Percentiles rank a stretch among this genome's conserved stretches.
phyloP scores from a whole-genome alignment of 139 green algal genomes.

The Tetradesmus obliquus region DNA sequence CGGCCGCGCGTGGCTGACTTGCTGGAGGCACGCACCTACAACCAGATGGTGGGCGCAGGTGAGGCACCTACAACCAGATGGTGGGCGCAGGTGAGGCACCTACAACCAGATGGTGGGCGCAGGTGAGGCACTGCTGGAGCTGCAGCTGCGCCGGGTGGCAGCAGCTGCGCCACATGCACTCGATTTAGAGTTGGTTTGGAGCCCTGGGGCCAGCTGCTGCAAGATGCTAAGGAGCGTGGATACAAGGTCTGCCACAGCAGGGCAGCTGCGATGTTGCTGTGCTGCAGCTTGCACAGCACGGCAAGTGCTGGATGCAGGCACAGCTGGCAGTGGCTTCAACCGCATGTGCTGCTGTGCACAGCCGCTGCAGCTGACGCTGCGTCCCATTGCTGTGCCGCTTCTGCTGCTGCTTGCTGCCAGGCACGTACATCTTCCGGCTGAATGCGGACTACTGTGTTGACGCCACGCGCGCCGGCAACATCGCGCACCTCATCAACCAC shows the following conservation, averaged over 20 bases:
- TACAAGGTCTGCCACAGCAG: no score
- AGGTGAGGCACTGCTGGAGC: conserved; percentile 47
- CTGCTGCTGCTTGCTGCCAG: not conserved
- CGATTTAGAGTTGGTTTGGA: no score
- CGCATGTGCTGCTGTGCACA: no score
- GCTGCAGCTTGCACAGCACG: no score
- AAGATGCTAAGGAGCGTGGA: no score
- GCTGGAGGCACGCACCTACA: conserved; percentile 69
- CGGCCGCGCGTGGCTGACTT: conserved; percentile 59
- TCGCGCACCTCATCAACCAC: conserved; percentile 93
- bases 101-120: conserved; percentile 88
- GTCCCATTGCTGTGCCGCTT: no score
- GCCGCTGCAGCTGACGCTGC: no score
- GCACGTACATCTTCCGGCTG: conserved; percentile 91
- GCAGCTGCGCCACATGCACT: not conserved
- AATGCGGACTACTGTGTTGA: conserved; percentile 67
- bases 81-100: conserved; percentile 76
- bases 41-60: conserved; percentile 84
- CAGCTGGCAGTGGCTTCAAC: no score
- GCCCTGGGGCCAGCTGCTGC: no score
- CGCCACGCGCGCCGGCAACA: conserved; percentile 75
- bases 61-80: conserved; percentile 75
- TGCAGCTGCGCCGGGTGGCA: not conserved
- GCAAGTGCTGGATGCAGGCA: no score
- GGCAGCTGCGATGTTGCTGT: no score